phyloP scores from a whole-genome alignment of 805 yeast species.

The Cyberlindnera subsufficiens region DNA sequence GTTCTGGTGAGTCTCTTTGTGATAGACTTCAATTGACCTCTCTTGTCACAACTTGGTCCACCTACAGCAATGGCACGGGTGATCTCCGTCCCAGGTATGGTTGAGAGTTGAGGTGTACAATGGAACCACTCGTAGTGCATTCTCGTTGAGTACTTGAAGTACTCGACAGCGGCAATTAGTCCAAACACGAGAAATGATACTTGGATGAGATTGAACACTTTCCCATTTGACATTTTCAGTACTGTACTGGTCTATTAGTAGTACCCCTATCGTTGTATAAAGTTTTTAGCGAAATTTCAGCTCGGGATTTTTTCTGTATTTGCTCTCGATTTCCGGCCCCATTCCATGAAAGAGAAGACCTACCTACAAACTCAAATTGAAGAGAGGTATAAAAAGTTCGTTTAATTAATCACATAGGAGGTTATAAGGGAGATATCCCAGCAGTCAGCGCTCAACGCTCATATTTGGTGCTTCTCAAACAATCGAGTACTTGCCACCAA shows the following conservation, averaged over 20 bases:
- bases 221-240: slow-evolving; percentile 11
- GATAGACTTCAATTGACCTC: slow-evolving; percentile 36
- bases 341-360: not conserved
- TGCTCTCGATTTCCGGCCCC: not conserved
- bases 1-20: slow-evolving; percentile 33
- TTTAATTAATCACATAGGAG: no score
- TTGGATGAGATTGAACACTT: slow-evolving; percentile 22
- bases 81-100: slow-evolving; percentile 23
- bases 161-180: slow-evolving; percentile 35
- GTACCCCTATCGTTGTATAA: not conserved
- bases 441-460: not conserved
- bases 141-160: slow-evolving; percentile 35
- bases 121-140: slow-evolving; percentile 40
- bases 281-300: no score
- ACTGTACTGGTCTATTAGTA: not conserved
- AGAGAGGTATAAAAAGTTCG: not conserved
- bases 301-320: no score
- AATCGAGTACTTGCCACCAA: slow-evolving; percentile 52
- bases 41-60: slow-evolving; percentile 38
- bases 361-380: not conserved
- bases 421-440: no score
- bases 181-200: slow-evolving; percentile 25
- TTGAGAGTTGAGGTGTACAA: slow-evolving; percentile 30
- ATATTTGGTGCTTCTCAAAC: not conserved
- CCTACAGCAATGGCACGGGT: slow-evolving; percentile 31